Percentiles rank a stretch among this genome's conserved stretches.
These are phyloP conservation scores for Endocarpon pusillum DNA, from an alignment of 495 filamentous ascomycete species.

Conservation along the genomic window DNA sequence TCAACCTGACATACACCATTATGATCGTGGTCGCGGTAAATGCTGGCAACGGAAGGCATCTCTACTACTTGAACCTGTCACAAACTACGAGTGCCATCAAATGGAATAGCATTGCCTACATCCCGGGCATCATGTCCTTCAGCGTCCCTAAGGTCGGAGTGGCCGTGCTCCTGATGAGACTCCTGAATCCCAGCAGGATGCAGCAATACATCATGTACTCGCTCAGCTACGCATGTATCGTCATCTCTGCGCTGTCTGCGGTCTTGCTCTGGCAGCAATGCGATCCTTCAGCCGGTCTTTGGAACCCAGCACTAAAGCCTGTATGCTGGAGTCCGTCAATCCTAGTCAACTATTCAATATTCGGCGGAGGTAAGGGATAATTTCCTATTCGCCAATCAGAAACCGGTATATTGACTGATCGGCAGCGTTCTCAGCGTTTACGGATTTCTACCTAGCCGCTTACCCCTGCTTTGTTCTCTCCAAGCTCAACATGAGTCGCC, in stretches of 20 bases:
- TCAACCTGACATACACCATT: too few species aligned
- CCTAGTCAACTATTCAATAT: slow-evolving; percentile 21
- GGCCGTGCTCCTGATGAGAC: slow-evolving; percentile 18
- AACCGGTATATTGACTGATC: too few species aligned
- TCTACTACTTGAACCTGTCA: slow-evolving; percentile 9
- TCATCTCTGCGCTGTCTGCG: slow-evolving; percentile 10
- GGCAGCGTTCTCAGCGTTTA: slow-evolving; percentile 17
- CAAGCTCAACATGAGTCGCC: slow-evolving; percentile 23
- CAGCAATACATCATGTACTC: slow-evolving; percentile 16
- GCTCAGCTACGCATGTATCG: too few species aligned
- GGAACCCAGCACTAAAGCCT: slow-evolving; percentile 6
- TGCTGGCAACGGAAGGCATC: slow-evolving; percentile 13
- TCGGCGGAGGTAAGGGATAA: slow-evolving; percentile 14
- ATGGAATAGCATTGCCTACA: slow-evolving; percentile 20
- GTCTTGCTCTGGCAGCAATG: slow-evolving; percentile 12
- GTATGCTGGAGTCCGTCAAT: slow-evolving; percentile 15
- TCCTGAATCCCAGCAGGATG: slow-evolving; percentile 17
- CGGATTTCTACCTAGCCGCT: slow-evolving; percentile 31
- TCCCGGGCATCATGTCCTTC: slow-evolving; percentile 24
- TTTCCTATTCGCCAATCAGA: background rate
- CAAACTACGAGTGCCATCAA: slow-evolving; percentile 14
- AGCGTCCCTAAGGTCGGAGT: slow-evolving; percentile 26
- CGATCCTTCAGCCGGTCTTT: slow-evolving; percentile 8
- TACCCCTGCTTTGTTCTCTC: slow-evolving; percentile 28
- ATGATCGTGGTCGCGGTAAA: slow-evolving; percentile 6